phyloP scores from a whole-genome alignment of 192 early-diverging fungal species.

The Physocladia obscura region DNA sequence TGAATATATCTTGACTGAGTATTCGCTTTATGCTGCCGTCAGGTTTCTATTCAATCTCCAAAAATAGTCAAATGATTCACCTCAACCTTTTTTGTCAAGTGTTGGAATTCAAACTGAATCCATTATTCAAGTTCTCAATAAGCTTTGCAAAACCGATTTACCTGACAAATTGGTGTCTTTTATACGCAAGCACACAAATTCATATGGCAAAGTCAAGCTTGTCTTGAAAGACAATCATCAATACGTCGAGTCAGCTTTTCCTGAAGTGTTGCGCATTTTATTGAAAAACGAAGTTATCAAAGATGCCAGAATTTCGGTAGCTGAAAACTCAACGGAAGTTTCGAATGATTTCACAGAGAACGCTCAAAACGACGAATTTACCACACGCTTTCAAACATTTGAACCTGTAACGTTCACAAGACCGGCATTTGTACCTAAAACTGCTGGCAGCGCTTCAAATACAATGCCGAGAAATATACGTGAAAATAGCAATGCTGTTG shows the following conservation, averaged over 20 bases:
- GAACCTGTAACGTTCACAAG: slow-evolving; percentile 9
- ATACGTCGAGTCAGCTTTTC: slow-evolving; percentile 88
- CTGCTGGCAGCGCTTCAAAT: too few species aligned
- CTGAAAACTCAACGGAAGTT: neutral
- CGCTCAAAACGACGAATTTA: slow-evolving; percentile 21
- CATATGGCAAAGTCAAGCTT: slow-evolving; percentile 94
- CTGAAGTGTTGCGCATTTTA: slow-evolving; percentile 76
- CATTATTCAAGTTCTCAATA: slow-evolving; percentile 87
- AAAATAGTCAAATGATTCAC: too few species aligned
- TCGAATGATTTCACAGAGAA: slow-evolving; percentile 8
- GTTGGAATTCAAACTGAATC: slow-evolving; percentile 88
- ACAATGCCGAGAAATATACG: too few species aligned
- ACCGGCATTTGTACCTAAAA: neutral
- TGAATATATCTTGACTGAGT: slow-evolving; percentile 93
- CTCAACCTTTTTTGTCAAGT: slow-evolving; percentile 36
- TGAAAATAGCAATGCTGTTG: too few species aligned
- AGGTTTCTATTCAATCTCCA: slow-evolving; percentile 22
- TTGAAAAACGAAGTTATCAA: slow-evolving; percentile 71
- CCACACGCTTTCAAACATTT: slow-evolving; percentile 14
- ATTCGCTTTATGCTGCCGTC: slow-evolving; percentile 96
- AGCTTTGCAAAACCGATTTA: slow-evolving; percentile 79
- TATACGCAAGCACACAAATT: slow-evolving; percentile 78
- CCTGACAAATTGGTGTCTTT: slow-evolving; percentile 73
- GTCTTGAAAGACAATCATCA: slow-evolving; percentile 87
- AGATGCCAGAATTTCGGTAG: slow-evolving; percentile 50